Conservation (phyloP, 352 stramenopile genomes). For the Blastocystis sp. region DNA sequence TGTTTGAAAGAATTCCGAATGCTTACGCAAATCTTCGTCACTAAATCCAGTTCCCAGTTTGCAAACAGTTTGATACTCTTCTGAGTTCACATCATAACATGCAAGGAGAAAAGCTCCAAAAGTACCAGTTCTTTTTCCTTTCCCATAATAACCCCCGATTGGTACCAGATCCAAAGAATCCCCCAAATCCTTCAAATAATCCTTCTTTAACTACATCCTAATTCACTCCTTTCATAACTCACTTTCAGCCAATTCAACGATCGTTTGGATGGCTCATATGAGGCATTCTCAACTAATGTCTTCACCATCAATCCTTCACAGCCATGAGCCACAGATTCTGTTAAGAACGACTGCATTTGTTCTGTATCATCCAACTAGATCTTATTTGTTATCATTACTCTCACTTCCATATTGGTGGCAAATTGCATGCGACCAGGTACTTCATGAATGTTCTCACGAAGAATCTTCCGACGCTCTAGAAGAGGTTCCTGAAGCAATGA, state of each 20-base stretch:
- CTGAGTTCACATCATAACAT: constrained; percentile 90
- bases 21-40: constrained; percentile 89
- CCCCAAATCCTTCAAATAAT: constrained; percentile 86
- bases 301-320: constrained; percentile 99
- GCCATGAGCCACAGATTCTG: constrained; percentile 76
- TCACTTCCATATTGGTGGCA: constrained; percentile 74
- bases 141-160: constrained; percentile 91
- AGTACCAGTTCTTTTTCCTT: constrained; percentile 85
- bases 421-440: constrained; percentile 86
- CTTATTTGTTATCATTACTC: background rate
- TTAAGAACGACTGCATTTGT: constrained; percentile 87
- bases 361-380: constrained; percentile 71
- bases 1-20: constrained; percentile 73
- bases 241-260: constrained; percentile 98
- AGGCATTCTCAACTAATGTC: constrained; percentile 85
- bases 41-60: constrained; percentile 88
- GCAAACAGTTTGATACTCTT: constrained; percentile 95
- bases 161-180: constrained; percentile 96
- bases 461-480: constrained; percentile 77
- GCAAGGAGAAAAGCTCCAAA: constrained; percentile 96
- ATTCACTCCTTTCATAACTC: background rate
- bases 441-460: constrained; percentile 83
- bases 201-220: constrained; percentile 85
- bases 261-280: constrained; percentile 90
- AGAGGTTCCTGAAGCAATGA: constrained; percentile 83